A percentile compares a stretch with the other conserved stretches of the same genome.
Conservation (phyloP, 2,329 filamentous ascomycete genomes). For the Raffaelea ambrosiae region DNA sequence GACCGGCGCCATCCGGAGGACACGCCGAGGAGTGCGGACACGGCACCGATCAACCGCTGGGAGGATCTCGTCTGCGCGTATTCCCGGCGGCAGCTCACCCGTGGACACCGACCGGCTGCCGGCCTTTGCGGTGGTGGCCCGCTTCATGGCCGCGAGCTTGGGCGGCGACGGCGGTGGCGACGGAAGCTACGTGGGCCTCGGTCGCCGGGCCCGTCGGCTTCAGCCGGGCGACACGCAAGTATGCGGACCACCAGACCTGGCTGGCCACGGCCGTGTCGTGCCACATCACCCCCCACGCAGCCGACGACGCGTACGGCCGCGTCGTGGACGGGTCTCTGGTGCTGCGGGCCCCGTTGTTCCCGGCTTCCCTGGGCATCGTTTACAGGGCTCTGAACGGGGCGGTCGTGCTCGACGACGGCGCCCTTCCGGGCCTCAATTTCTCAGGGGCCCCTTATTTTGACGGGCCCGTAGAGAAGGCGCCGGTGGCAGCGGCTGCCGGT, state of each 20-base stretch:
- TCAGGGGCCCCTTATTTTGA: not conserved
- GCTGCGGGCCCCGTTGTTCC: not conserved
- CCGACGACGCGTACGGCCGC: not conserved
- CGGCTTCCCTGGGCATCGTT: not conserved
- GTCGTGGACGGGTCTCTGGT: not conserved
- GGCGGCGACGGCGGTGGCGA: not conserved
- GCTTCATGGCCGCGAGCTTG: not conserved
- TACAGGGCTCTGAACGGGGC: not conserved
- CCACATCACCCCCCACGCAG: not conserved
- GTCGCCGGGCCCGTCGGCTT: not conserved
- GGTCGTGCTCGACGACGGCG: not conserved
- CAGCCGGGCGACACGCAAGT: too few species aligned
- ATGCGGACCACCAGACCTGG: not conserved
- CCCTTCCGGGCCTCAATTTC: not conserved
- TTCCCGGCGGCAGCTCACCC: not conserved
- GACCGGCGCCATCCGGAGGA: not conserved
- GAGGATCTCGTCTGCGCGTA: not conserved
- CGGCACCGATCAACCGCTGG: not conserved
- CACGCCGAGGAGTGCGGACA: not conserved
- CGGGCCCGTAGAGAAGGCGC: not conserved
- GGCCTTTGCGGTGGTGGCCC: not conserved
- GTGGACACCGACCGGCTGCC: not conserved
- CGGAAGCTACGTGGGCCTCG: not conserved
- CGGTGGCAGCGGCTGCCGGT: too few species aligned
- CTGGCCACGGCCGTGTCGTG: not conserved